Base-by-base conservation (phyloP, 2,329 filamentous ascomycete species). In the Epichloe elymi region DNA sequence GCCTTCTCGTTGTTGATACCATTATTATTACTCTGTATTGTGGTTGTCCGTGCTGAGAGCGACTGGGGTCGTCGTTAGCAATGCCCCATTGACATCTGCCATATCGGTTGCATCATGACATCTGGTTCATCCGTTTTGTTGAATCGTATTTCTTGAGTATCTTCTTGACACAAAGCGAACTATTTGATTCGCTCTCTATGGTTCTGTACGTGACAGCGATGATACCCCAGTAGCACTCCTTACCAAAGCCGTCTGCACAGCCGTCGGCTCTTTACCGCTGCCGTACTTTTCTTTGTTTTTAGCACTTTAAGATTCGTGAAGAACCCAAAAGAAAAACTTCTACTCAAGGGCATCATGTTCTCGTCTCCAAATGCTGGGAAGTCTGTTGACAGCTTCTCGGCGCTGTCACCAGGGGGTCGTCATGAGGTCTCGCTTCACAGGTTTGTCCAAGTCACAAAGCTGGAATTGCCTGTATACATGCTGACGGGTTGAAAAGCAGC, bases 341-440 rank as follows among this genome's bases (percentile, higher is more conserved):
- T 11, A n/a, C 46, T 55, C 53, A 53, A 53, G 59, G 59, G 59
- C 60, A 73, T 65, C 67, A 85, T 85, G 82, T 79, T 75, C 63
- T 74, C 78, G 57, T 76, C 75, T 56, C 63, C 71, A 49, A 75
- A 69, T 57, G 77, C 78, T 58, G 77, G 79, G 60, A 82, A 80
- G 69, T 85, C 82, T 56, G 74, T 80, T 61, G 82, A 85, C 66
- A 83, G 79, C 61, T 67, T 85, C 58, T 72, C 78, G 14, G 73
- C 79, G 30, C 67, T 74, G 41, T 73, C 76, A 15, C 71, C 72
- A 12, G 68, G 69, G 69, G 68, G 72, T 30, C 70, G 76, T 40
- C 67, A 71, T 53, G 80, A 83, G 55, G 76, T 73, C 68, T 78
- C 64, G 67, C 85, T 75, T 67, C 79, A 75, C 66, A 79, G 71